phyloP scores from a whole-genome alignment of 306 rosid genomes.

The Pyrus bretschneideri region DNA sequence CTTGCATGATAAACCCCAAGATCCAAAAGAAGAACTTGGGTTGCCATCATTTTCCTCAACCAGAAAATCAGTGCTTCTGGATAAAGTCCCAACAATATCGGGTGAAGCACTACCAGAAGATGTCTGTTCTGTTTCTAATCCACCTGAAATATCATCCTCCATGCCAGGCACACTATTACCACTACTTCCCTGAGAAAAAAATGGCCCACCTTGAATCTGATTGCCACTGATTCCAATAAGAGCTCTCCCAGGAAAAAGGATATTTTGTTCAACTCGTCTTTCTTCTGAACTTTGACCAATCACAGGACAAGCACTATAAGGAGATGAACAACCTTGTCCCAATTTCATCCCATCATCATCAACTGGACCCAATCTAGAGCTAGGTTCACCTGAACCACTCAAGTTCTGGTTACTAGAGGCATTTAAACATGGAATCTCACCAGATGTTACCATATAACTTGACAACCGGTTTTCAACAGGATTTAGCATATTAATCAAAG shows the following conservation, averaged over 20 bases:
- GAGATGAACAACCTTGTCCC: slow-evolving; percentile 46
- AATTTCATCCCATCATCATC: slow-evolving; percentile 44
- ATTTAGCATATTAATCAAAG: slow-evolving; percentile 39
- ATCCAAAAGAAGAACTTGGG: slow-evolving; percentile 50
- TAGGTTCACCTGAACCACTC: slow-evolving; percentile 48
- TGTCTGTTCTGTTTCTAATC: slow-evolving; percentile 35
- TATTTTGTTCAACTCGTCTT: slow-evolving; percentile 39
- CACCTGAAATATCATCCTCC: slow-evolving; percentile 37
- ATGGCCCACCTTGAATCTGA: slow-evolving; percentile 46
- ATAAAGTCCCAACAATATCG: slow-evolving; percentile 44
- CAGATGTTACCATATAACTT: slow-evolving; percentile 47
- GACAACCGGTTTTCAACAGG: slow-evolving; percentile 51
- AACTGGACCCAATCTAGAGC: slow-evolving; percentile 41
- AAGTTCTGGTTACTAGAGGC: slow-evolving; percentile 38
- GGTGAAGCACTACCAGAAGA: slow-evolving; percentile 34
- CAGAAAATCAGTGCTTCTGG: slow-evolving; percentile 50
- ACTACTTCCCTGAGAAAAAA: slow-evolving; percentile 41
- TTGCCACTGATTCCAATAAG: slow-evolving; percentile 30
- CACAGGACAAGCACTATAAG: slow-evolving; percentile 32
- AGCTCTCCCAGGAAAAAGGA: slow-evolving; percentile 40
- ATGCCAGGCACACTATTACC: slow-evolving; percentile 39
- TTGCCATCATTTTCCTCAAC: slow-evolving; percentile 37
- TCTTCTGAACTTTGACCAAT: slow-evolving; percentile 44
- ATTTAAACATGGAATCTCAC: slow-evolving; percentile 41
- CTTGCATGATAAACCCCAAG: slow-evolving; percentile 85